These are phyloP conservation scores for Zarea fungicola DNA, from an alignment of 2,329 filamentous ascomycete genomes.

Conservation along the genomic window DNA sequence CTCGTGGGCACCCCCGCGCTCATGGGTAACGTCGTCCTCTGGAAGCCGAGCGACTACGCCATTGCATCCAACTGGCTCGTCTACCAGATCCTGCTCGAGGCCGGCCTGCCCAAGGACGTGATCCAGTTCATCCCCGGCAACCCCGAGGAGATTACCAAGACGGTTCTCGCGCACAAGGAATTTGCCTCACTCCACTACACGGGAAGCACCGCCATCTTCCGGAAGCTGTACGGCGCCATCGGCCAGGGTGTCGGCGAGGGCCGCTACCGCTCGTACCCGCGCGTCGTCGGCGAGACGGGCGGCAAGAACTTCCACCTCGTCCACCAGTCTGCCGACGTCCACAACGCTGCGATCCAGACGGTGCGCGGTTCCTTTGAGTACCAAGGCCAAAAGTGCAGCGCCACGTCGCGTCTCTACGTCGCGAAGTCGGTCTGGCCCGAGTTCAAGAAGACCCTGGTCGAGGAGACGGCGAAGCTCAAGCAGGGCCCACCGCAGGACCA, in stretches of 20 bases:
- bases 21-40: slow-evolving; percentile 90
- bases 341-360: slow-evolving; percentile 75
- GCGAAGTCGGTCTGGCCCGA: slow-evolving; percentile 68
- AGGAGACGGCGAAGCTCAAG: slow-evolving; percentile 65
- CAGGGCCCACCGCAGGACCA: slow-evolving; percentile 65
- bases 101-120: slow-evolving; percentile 81
- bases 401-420: slow-evolving; percentile 75
- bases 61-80: slow-evolving; percentile 89
- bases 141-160: slow-evolving; percentile 75
- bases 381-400: slow-evolving; percentile 88
- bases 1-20: slow-evolving; percentile 76
- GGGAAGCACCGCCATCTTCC: slow-evolving; percentile 87
- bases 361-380: slow-evolving; percentile 86
- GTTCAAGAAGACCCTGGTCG: slow-evolving; percentile 61
- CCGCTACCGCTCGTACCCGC: slow-evolving; percentile 78
- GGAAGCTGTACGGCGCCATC: slow-evolving; percentile 81
- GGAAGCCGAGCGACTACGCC: slow-evolving; percentile 90
- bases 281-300: slow-evolving; percentile 85
- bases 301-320: slow-evolving; percentile 92
- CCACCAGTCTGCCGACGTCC: slow-evolving; percentile 69
- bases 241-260: slow-evolving; percentile 74
- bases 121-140: slow-evolving; percentile 93
- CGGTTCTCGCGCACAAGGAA: slow-evolving; percentile 68
- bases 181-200: slow-evolving; percentile 95
- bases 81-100: slow-evolving; percentile 85